Percentiles rank a stretch among this genome's conserved stretches.
These are phyloP conservation scores for Carex scoparia DNA, from an alignment of 176 grass and related monocot genomes.

Conservation along the genomic window DNA sequence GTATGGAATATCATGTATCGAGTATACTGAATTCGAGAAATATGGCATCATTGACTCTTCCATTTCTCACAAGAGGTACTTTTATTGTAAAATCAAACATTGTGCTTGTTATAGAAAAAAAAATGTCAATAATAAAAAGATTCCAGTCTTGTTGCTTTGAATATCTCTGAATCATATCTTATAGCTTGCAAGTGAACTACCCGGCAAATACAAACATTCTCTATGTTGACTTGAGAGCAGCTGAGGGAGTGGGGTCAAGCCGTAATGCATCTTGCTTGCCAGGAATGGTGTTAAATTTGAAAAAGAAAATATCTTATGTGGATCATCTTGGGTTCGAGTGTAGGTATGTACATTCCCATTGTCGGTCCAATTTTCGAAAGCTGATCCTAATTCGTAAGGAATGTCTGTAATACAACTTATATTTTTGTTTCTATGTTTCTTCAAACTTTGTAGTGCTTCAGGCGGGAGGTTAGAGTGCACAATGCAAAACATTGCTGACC, in stretches of 20 bases:
- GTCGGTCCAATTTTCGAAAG: constrained; percentile 17
- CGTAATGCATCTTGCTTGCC: constrained; percentile 71
- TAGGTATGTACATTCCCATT: constrained; percentile 61
- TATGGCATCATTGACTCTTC: constrained; percentile 68
- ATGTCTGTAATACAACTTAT: neutral
- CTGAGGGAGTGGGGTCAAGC: constrained; percentile 72
- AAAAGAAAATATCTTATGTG: constrained; percentile 71
- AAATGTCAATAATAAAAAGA: neutral
- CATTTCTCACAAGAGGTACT: constrained; percentile 56
- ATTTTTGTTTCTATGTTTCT: neutral
- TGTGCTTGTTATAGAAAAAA: constrained; percentile 12
- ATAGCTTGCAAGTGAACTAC: constrained; percentile 73
- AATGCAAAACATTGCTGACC: constrained; percentile 96
- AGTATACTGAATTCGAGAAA: constrained; percentile 97
- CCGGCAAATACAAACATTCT: constrained; percentile 99
- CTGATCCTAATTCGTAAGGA: neutral
- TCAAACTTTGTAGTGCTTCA: constrained; percentile 44
- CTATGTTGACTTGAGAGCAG: constrained; percentile 82
- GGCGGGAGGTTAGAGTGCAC: constrained; percentile 93
- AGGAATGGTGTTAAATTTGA: constrained; percentile 93
- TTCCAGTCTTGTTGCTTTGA: constrained; percentile 6
- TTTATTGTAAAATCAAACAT: constrained; percentile 3
- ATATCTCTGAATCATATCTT: constrained; percentile 36
- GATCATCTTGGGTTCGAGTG: constrained; percentile 90
- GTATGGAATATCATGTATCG: constrained; percentile 96